Evolutionary conservation across 805 yeast species (phyloP).

Genomic region (Yamadazyma takamatsuzukensis): DNA sequence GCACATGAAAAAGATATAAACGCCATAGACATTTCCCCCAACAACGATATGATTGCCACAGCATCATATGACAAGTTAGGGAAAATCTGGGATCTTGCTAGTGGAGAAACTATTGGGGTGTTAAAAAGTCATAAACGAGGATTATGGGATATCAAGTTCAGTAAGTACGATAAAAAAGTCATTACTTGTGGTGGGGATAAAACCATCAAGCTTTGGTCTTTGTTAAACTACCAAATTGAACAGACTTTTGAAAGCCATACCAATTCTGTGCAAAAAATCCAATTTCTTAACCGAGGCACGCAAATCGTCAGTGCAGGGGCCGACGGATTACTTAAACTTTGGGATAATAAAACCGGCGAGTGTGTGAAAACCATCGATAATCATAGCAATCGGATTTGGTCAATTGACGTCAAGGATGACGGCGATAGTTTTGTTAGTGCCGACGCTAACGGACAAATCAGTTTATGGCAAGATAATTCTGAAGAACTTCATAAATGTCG

Average conservation of each 20-base stretch:
- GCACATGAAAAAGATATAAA: constrained; percentile 98
- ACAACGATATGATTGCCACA: constrained; percentile 83
- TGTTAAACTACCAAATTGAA: constrained; percentile 68
- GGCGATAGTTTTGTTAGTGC: constrained; percentile 76
- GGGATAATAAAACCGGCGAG: constrained; percentile 78
- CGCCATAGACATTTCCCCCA: constrained; percentile 84
- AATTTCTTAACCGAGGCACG: constrained; percentile 61
- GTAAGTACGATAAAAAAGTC: constrained; percentile 70
- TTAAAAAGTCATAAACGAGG: constrained; percentile 92
- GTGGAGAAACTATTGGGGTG: constrained; percentile 86
- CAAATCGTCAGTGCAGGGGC: constrained; percentile 84
- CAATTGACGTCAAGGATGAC: constrained; percentile 62
- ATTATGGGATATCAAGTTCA: constrained; percentile 86
- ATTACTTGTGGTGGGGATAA: constrained; percentile 92
- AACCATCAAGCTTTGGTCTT: constrained; percentile 84
- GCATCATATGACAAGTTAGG: constrained; percentile 93
- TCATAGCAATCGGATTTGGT: constrained; percentile 95
- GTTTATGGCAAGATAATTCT: constrained; percentile 86
- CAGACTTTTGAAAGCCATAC: constrained; percentile 93
- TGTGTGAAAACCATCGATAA: constrained; percentile 79
- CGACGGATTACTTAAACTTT: constrained; percentile 87
- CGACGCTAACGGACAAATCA: constrained; percentile 92
- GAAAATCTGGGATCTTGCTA: constrained; percentile 79
- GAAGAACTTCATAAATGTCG: constrained; percentile 60
- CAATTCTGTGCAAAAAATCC: constrained; percentile 82